Evolutionary conservation across 805 yeast species (phyloP).

Genomic region (Soucietia sequanensis): DNA sequence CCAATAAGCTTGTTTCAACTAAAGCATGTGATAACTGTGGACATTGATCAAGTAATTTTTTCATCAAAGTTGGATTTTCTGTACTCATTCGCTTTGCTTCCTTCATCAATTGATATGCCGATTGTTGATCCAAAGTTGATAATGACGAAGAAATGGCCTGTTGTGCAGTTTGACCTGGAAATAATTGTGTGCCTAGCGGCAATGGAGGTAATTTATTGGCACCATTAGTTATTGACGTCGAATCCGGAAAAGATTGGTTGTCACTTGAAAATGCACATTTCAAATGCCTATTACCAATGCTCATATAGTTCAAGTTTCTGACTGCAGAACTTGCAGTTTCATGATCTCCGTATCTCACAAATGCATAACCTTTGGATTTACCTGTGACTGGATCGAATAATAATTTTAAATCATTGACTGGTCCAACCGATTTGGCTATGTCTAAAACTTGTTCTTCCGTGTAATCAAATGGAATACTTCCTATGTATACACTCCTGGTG

Average conservation of each 20-base stretch:
- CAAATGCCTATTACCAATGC: conserved; percentile 67
- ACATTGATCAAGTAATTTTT: conserved; percentile 56
- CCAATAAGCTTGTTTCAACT: conserved; percentile 60
- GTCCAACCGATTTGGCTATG: conserved; percentile 84
- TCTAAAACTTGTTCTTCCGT: conserved; percentile 92
- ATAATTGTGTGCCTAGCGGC: conserved; percentile 42
- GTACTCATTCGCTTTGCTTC: conserved; percentile 62
- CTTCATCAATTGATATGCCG: conserved; percentile 47
- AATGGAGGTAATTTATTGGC: conserved; percentile 33
- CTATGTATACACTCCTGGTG: conserved; percentile 64
- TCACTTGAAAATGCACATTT: conserved; percentile 76
- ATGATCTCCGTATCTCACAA: conserved; percentile 75
- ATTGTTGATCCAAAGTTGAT: conserved; percentile 43
- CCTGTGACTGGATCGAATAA: conserved; percentile 89
- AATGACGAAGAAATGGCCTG: conserved; percentile 48
- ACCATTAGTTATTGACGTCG: conserved; percentile 13
- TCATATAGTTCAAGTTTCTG: conserved; percentile 77
- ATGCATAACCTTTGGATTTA: conserved; percentile 86
- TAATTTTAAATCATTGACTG: conserved; percentile 71
- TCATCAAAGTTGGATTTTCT: conserved; percentile 57
- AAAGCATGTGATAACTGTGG: conserved; percentile 85
- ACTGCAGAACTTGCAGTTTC: conserved; percentile 92
- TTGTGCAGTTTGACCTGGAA: conserved; percentile 38
- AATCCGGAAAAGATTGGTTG: conserved; percentile 9
- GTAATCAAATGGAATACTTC: conserved; percentile 88